Base-by-base conservation (phyloP, 768 basidiomycete genomes). In the Rhizopogon vinicolor region DNA sequence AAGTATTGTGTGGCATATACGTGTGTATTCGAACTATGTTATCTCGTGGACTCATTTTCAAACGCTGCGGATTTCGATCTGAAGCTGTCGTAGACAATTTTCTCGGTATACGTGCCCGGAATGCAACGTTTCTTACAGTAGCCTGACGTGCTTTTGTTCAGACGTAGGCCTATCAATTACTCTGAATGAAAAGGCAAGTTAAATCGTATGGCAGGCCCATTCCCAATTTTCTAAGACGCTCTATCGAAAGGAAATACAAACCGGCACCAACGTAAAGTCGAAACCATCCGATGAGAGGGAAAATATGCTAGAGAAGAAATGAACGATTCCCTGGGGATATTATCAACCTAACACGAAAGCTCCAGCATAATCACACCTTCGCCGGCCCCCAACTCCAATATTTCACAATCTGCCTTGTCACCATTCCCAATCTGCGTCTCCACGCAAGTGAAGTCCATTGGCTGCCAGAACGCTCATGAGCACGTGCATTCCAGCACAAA, bases 371-470 rank as follows among this genome's bases (percentile, higher is more conserved):
- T 66, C 22, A 60, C 61, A 19, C 62, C 61, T 43, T 68, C 68
- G 7, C 63, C 60, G 10, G 52, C 62, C 57, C 78, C 74, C 64
- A 80, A 64, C 22, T 87, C 78, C 16, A 93, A 63, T 53, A 98
- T 81, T 71, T 99, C 93, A 67, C 96, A 98, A 70, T 99, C 97
- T 19, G 82, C 75, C 55, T 65, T 65, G 49, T 83, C 80, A 1
- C 89, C 89, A 55, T 90, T 80, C 6, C 93, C 93, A 52, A 96
- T 85, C 69, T 98, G 95, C 22, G 93, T 91, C 71, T 98, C 96
- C 8, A 98, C 83, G 64, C 96, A 98, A 8, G 91, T 78, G 60
- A 93, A 81, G 62, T 93, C 91, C 72, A 93, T 79, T 10, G 75
- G 68, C 88, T 92, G 65, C 39, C 55, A 18, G 56, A 57, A 54